Base-by-base conservation (phyloP, 1,284 basidiomycete species). In the Boletus holoroseus region DNA sequence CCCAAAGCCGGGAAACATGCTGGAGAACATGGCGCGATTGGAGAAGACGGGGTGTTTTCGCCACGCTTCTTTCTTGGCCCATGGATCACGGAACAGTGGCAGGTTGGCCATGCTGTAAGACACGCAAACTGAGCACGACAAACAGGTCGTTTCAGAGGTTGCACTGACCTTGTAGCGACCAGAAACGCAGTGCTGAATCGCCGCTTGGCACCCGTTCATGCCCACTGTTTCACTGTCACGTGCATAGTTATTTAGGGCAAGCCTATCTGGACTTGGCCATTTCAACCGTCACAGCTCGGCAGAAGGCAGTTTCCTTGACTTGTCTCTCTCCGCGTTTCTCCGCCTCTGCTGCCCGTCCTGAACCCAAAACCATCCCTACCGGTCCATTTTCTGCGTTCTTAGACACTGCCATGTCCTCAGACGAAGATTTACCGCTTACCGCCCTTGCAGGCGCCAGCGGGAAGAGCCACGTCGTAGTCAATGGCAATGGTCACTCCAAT, bases 21-120 rank as follows among this genome's bases (percentile, higher is more conserved):
- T 88, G 61, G 83, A 79, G 72, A 95, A 85, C 88, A 92, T 90
- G 60, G 82, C 79, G 50, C 85, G 80, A 62, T 85, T 90, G 53
- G 82, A 79, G 76, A 96, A 96, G 59, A 94, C 81, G 38, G 89
- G 84, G 64, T 83, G 83, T 71, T 86, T 93, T 63, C 93, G 80
- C 93, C 93, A 97, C 47, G 92, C 91, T 67, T 97, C 93, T 55
- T 85, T 77, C 73, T 90, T 92, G 20, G 90, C 91, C 94, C 93
- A 96, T 47, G 93, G 91, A 69, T 97, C 93, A 69, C 91, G 83
- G 68, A 85, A 94, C 49, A 92, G 72, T 38, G 85, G 86, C 43
- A 75, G 75, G 57, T 77, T 77, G 36, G 78, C 61, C 82, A 85
- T 85, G 58, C 68, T 65, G 54, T 54, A 15, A 38, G 32, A 59